Conservation (phyloP, 257 asterid species). For the Ajuga chamaepitys region DNA sequence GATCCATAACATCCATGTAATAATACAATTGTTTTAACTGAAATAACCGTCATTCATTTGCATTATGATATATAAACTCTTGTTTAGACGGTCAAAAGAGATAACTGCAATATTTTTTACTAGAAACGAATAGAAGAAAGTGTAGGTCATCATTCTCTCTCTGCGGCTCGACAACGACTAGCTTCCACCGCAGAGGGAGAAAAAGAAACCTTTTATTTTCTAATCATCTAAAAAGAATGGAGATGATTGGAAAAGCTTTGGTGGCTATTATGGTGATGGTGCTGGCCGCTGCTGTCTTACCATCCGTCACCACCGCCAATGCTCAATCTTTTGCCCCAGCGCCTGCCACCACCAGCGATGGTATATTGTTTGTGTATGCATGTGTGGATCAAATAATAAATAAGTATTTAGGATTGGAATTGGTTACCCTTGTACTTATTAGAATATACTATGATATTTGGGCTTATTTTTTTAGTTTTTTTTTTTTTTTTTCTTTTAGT, state of each 20-base stretch:
- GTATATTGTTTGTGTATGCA: conserved; percentile 5
- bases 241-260: conserved; percentile 21
- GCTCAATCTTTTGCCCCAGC: conserved; percentile 23
- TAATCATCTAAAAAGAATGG: conserved; percentile 21
- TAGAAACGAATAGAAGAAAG: background rate
- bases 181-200: conserved; percentile 28
- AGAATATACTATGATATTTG: too few relatives aligned
- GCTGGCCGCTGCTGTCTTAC: conserved; percentile 20
- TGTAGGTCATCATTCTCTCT: conserved; percentile 18
- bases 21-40: background rate
- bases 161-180: conserved; percentile 22
- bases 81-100: background rate
- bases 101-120: background rate
- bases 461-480: too few relatives aligned
- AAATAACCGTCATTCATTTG: background rate
- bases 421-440: too few relatives aligned
- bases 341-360: conserved; percentile 31
- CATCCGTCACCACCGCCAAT: conserved; percentile 6
- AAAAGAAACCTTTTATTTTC: background rate
- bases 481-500: too few relatives aligned
- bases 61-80: background rate
- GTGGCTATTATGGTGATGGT: conserved; percentile 20
- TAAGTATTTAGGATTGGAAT: too few relatives aligned
- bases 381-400: too few relatives aligned
- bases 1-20: background rate